A percentile compares a stretch with the other conserved stretches of the same genome.
Evolutionary conservation across 768 basidiomycete species (phyloP).

Genomic region (Pleurotus tuber-regium): DNA sequence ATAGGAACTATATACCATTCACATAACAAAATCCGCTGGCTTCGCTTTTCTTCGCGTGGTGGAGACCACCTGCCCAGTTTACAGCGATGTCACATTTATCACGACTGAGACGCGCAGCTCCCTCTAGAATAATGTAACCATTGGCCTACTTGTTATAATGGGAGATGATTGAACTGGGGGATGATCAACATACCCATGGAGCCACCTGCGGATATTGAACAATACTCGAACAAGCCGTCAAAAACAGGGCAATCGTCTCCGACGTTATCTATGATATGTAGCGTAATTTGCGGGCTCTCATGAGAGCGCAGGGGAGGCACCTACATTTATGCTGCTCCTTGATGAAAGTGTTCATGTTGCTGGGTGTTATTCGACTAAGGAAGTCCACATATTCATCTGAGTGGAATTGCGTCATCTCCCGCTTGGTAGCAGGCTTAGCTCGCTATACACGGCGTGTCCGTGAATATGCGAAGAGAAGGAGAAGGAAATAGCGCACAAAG

Average conservation of each 20-base stretch:
- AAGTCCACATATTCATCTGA: conserved; percentile 99
- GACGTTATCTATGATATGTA: conserved; percentile 27
- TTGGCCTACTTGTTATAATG: background rate
- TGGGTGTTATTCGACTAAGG: conserved; percentile 88
- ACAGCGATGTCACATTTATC: conserved; percentile 93
- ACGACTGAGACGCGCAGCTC: conserved; percentile 71
- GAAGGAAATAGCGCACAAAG: conserved; percentile 64
- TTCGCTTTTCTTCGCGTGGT: conserved; percentile 99
- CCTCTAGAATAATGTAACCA: conserved; percentile 23
- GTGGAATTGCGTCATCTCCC: conserved; percentile 99
- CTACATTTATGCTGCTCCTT: conserved; percentile 96
- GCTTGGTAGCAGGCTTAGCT: conserved; percentile 98
- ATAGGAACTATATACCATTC: conserved; percentile 53
- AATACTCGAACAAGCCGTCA: conserved; percentile 96
- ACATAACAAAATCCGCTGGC: conserved; percentile 99
- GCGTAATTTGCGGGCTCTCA: background rate
- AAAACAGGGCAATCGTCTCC: conserved; percentile 97
- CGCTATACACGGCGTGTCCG: conserved; percentile 52
- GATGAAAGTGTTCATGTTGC: conserved; percentile 90
- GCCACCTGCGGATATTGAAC: conserved; percentile 94
- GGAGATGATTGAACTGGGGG: background rate
- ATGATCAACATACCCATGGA: conserved; percentile 68
- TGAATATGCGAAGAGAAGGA: conserved; percentile 2
- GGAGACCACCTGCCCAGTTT: conserved; percentile 98
- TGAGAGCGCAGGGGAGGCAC: conserved; percentile 16